Evolutionary conservation across 495 filamentous ascomycete genomes (phyloP).

Genomic region (Aspergillus conjunctus): DNA sequence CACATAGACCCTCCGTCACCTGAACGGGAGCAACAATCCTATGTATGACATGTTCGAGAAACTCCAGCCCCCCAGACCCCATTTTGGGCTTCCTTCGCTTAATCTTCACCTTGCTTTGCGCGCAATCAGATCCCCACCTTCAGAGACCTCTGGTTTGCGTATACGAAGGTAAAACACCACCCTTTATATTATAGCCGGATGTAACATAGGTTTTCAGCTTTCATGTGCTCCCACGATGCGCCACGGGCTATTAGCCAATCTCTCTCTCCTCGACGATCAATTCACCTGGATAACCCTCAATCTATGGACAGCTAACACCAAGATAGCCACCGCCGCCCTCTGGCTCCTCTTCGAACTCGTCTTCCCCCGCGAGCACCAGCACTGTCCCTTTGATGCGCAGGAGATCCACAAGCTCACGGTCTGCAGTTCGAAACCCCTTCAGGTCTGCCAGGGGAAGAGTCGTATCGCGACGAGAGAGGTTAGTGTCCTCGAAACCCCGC

Average conservation of each 20-base stretch:
- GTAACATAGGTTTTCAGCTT: conserved; percentile 6
- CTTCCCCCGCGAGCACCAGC: conserved; percentile 12
- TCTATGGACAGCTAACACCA: conserved; percentile 22
- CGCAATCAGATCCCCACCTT: conserved; percentile 21
- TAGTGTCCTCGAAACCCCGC: not conserved
- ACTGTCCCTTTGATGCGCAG: conserved; percentile 5
- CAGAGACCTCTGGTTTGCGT: conserved; percentile 21
- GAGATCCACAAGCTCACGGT: conserved; percentile 8
- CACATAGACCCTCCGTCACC: too few species aligned
- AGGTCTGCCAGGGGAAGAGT: conserved; percentile 6
- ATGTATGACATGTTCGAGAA: too few species aligned
- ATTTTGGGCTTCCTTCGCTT: conserved; percentile 15
- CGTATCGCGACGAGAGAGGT: conserved; percentile 16
- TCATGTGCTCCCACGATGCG: conserved; percentile 20
- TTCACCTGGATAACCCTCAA: conserved; percentile 11
- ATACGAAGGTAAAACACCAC: conserved; percentile 11
- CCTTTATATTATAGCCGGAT: not conserved
- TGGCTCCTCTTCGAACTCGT: conserved; percentile 22
- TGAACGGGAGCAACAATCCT: too few species aligned
- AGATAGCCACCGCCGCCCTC: conserved; percentile 19
- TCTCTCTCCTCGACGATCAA: conserved; percentile 12
- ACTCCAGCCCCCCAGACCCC: not conserved
- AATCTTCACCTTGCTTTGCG: conserved; percentile 25
- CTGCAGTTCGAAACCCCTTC: conserved; percentile 5
- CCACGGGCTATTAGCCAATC: conserved; percentile 9